Evolutionary conservation across 306 rosid species (phyloP).

Genomic region (Medicago lupulina): DNA sequence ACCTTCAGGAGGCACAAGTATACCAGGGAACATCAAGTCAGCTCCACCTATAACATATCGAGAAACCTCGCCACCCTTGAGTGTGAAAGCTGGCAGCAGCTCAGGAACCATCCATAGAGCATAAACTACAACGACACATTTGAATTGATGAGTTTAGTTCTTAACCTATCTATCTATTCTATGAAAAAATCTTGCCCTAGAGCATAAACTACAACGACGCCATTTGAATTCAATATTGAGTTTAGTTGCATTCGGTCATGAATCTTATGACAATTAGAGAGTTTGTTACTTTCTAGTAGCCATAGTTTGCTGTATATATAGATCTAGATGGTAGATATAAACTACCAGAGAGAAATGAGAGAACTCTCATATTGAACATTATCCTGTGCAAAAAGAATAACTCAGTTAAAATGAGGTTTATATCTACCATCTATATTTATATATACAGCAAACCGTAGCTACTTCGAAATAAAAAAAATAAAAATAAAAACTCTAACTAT

Average conservation of each 20-base stretch:
- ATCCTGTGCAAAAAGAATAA: not conserved
- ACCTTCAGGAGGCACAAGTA: slow-evolving; percentile 77
- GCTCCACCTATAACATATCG: slow-evolving; percentile 88
- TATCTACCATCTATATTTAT: not conserved
- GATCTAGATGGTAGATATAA: not conserved
- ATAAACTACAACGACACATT: slow-evolving; percentile 58
- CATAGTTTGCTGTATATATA: not conserved
- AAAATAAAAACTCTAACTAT: not conserved
- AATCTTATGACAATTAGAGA: not conserved
- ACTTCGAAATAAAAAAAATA: not conserved
- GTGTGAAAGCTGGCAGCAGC: slow-evolving; percentile 75
- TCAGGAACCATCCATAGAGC: slow-evolving; percentile 93
- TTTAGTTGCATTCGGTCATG: not conserved
- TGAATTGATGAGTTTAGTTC: not conserved
- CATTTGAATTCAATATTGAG: not conserved
- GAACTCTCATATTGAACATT: not conserved
- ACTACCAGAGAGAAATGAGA: not conserved
- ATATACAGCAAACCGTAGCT: not conserved
- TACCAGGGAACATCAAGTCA: slow-evolving; percentile 98
- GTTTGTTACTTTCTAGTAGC: not conserved
- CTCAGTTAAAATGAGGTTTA: not conserved
- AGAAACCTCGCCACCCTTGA: slow-evolving; percentile 93
- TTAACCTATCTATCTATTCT: not conserved
- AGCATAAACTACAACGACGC: not conserved
- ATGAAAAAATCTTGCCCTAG: not conserved